Percentiles rank a stretch among this genome's conserved stretches.
Evolutionary conservation across 2,329 filamentous ascomycete genomes (phyloP).

Genomic region (Pleoardoris graminearum): DNA sequence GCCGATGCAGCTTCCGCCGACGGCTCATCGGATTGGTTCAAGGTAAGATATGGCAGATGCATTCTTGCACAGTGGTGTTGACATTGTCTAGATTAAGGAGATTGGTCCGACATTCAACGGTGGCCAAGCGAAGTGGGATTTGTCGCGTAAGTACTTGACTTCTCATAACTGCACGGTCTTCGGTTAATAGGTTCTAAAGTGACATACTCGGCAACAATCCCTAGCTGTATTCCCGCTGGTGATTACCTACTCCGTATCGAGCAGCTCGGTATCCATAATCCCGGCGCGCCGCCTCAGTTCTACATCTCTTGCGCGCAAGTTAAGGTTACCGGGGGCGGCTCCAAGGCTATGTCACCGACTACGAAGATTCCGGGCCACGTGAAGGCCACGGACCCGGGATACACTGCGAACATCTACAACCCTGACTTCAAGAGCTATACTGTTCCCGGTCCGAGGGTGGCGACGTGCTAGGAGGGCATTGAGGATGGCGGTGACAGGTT

Average conservation of each 20-base stretch:
- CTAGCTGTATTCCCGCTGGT: constrained; percentile 47
- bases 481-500: background rate
- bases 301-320: constrained; percentile 52
- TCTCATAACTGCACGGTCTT: background rate
- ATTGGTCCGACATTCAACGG: constrained; percentile 42
- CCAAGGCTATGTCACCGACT: constrained; percentile 25
- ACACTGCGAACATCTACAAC: constrained; percentile 46
- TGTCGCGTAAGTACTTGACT: constrained; percentile 28
- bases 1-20: constrained; percentile 36
- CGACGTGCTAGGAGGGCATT: constrained; percentile 34
- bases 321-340: constrained; percentile 48
- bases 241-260: constrained; percentile 55
- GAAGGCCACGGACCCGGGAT: constrained; percentile 40
- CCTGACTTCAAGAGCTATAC: constrained; percentile 41
- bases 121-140: constrained; percentile 40
- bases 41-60: constrained; percentile 1
- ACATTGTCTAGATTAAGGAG: constrained; percentile 38
- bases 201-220: constrained; percentile 46
- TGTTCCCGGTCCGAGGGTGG: constrained; percentile 44
- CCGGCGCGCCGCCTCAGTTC: constrained; percentile 34
- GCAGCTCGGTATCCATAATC: constrained; percentile 54
- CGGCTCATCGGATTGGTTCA: constrained; percentile 45
- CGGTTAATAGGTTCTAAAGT: constrained; percentile 22
- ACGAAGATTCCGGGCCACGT: constrained; percentile 43
- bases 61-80: background rate